A percentile compares a stretch with the other conserved stretches of the same genome.
Conservation (phyloP, 192 early-diverging fungal species). For the Entophlyctis helioformis region DNA sequence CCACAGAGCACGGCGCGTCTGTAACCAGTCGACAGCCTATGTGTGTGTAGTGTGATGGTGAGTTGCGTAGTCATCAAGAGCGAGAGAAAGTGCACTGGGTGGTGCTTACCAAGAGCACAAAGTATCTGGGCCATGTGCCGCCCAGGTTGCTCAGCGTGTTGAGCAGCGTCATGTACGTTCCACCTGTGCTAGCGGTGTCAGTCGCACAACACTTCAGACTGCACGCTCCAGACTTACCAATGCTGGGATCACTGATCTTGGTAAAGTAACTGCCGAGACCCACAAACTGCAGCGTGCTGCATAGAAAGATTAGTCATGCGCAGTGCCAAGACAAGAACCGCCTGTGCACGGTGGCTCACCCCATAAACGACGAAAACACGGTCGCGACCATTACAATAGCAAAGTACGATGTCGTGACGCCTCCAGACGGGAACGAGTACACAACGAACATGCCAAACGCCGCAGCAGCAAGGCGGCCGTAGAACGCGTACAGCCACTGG, state of each 20-base stretch:
- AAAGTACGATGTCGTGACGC: slow-evolving; percentile 59
- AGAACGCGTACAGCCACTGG: slow-evolving; percentile 84
- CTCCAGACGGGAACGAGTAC: slow-evolving; percentile 59
- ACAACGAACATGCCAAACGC: slow-evolving; percentile 77
- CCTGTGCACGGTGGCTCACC: slow-evolving; percentile 20
- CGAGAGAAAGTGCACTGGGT: not conserved
- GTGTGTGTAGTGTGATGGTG: not conserved
- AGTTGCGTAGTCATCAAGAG: not conserved
- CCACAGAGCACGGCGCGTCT: slow-evolving; percentile 54
- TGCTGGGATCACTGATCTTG: slow-evolving; percentile 86
- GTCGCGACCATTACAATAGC: slow-evolving; percentile 63
- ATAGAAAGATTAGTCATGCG: slow-evolving; percentile 3
- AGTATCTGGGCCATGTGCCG: slow-evolving; percentile 92
- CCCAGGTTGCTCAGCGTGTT: slow-evolving; percentile 95
- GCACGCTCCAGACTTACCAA: slow-evolving; percentile 42
- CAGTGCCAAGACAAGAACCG: not conserved
- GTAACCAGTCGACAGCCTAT: slow-evolving; percentile 81
- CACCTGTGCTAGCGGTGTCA: slow-evolving; percentile 19
- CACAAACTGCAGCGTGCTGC: slow-evolving; percentile 89
- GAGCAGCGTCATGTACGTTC: slow-evolving; percentile 55
- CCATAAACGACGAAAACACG: slow-evolving; percentile 73
- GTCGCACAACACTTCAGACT: not conserved
- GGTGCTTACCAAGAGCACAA: slow-evolving; percentile 53
- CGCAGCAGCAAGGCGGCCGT: slow-evolving; percentile 67
- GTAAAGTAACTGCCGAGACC: slow-evolving; percentile 91